Evolutionary conservation across 352 stramenopile species (phyloP).

Genomic region (Poterioochromonas sp.): DNA sequence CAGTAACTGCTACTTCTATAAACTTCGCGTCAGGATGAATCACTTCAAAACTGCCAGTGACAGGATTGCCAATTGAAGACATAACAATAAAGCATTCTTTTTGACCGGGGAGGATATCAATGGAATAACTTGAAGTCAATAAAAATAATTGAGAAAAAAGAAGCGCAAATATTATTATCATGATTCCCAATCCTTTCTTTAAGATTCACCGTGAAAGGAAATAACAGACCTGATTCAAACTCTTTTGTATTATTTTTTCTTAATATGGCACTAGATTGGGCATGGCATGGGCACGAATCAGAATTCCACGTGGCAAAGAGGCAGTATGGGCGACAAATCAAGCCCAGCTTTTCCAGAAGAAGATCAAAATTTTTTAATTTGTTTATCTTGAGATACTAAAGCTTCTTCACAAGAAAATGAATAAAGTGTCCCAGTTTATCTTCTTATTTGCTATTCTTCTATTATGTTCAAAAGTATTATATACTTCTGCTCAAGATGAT

Average conservation of each 20-base stretch:
- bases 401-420: not conserved
- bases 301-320: no score
- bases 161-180: not conserved
- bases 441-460: not conserved
- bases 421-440: not conserved
- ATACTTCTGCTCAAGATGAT: not conserved
- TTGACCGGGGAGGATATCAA: not conserved
- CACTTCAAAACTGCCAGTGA: constrained; percentile 17
- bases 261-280: no score
- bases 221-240: no score
- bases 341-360: no score
- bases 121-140: not conserved
- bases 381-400: not conserved
- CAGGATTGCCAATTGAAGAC: not conserved
- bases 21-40: constrained; percentile 10
- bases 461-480: not conserved
- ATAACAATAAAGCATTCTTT: constrained; percentile 28
- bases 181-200: no score
- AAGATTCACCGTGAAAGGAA: no score
- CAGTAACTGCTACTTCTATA: constrained; percentile 10
- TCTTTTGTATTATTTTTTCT: no score
- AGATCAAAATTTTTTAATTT: not conserved
- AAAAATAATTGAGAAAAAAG: not conserved
- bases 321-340: no score
- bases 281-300: no score